phyloP scores from a whole-genome alignment of 2,329 filamentous ascomycete genomes.

The Ilyonectria destructans region DNA sequence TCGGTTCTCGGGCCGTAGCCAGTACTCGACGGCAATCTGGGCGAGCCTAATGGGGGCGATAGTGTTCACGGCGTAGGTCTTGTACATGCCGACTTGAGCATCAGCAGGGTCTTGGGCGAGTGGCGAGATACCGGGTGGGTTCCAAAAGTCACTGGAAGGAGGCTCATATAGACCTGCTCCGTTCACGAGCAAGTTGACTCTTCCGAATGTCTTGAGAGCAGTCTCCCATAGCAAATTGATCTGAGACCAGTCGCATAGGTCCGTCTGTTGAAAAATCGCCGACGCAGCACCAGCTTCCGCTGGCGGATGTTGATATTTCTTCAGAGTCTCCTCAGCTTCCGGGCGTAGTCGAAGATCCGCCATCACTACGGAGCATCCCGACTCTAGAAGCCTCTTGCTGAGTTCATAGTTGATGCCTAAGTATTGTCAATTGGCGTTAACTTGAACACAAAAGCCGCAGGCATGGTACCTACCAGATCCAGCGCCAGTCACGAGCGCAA shows the following conservation, averaged over 20 bases:
- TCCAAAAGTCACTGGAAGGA: constrained; percentile 21
- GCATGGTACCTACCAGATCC: constrained; percentile 31
- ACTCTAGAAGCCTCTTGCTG: constrained; percentile 3
- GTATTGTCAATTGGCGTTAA: neutral
- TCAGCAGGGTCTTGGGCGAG: constrained; percentile 14
- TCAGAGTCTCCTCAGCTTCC: constrained; percentile 12
- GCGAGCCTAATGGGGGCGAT: constrained; percentile 12
- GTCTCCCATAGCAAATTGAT: constrained; percentile 10
- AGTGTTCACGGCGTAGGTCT: constrained; percentile 20
- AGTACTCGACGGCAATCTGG: constrained; percentile 19
- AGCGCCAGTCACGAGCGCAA: constrained; percentile 42
- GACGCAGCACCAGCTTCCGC: constrained; percentile 13
- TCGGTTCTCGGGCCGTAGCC: constrained; percentile 12
- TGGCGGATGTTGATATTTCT: constrained; percentile 5
- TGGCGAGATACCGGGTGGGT: constrained; percentile 17
- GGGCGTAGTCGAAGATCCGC: constrained; percentile 20
- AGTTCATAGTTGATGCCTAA: constrained; percentile 37
- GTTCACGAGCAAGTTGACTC: constrained; percentile 20
- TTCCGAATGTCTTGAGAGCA: constrained; percentile 9
- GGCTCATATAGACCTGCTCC: constrained; percentile 18
- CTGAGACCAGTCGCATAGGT: constrained; percentile 23
- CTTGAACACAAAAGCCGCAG: neutral
- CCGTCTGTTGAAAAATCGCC: constrained; percentile 5
- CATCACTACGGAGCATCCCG: constrained; percentile 15
- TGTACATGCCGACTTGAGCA: constrained; percentile 19